Conservation (phyloP, 169 alveolate genomes). For the Amoebophrya sp. region DNA sequence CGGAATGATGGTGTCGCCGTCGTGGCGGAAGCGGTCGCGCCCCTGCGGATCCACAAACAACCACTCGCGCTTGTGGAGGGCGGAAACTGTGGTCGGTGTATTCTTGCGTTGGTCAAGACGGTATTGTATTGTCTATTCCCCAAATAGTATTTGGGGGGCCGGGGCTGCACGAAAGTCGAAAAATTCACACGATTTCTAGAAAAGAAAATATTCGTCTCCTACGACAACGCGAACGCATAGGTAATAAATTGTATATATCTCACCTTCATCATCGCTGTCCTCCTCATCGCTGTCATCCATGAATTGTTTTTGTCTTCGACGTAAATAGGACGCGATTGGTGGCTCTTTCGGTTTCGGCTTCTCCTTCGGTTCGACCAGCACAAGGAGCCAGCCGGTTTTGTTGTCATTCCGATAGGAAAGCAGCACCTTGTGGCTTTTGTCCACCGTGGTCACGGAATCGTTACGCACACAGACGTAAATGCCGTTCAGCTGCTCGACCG, state of each 20-base stretch:
- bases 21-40: slow-evolving; percentile 41
- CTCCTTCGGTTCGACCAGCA: not conserved
- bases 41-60: slow-evolving; percentile 35
- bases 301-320: too few relatives aligned
- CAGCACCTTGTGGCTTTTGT: slow-evolving; percentile 23
- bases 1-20: slow-evolving; percentile 47
- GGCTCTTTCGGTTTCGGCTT: not conserved
- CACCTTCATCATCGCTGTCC: not conserved
- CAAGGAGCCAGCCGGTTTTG: not conserved
- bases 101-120: not conserved
- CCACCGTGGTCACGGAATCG: slow-evolving; percentile 26
- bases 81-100: not conserved
- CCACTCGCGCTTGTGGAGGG: slow-evolving; percentile 39
- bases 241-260: too few relatives aligned
- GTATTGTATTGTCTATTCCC: not conserved
- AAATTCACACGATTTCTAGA: not conserved
- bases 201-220: too few relatives aligned
- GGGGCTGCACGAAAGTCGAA: not conserved
- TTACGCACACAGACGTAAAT: slow-evolving; percentile 32
- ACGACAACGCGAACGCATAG: too few relatives aligned
- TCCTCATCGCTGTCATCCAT: not conserved
- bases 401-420: slow-evolving; percentile 41
- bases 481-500: slow-evolving; percentile 42
- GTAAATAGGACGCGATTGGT: too few relatives aligned
- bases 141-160: not conserved